Conservation (phyloP, 2,329 filamentous ascomycete genomes). For the Aspergillus eucalypticola region DNA sequence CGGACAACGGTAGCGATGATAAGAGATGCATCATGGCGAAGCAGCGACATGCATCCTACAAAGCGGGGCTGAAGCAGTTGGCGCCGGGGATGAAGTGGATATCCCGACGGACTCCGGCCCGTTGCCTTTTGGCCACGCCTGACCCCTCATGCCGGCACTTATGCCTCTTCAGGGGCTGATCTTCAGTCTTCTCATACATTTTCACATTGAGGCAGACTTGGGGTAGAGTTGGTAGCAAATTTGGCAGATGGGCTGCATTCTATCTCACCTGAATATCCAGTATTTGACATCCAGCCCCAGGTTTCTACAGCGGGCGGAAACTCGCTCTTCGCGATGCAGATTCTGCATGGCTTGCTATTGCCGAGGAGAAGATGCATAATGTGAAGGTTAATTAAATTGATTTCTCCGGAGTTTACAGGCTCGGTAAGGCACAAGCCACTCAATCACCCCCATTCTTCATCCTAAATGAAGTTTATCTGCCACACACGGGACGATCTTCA, state of each 20-base stretch:
- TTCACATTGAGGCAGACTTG: background rate
- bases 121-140: background rate
- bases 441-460: background rate
- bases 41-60: background rate
- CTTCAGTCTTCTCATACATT: background rate
- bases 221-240: too few relatives aligned
- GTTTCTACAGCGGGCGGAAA: background rate
- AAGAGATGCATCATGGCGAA: background rate
- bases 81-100: background rate
- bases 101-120: background rate
- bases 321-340: too few relatives aligned
- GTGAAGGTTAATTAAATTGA: background rate
- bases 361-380: background rate
- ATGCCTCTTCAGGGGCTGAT: background rate
- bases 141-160: background rate
- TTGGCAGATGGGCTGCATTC: background rate
- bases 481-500: background rate
- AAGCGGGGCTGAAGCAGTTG: background rate
- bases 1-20: background rate
- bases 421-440: background rate
- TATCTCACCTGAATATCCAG: background rate
- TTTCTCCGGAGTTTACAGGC: background rate
- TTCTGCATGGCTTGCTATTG: background rate
- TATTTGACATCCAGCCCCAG: background rate
- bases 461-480: background rate